phyloP scores from a whole-genome alignment of 441 rosid genomes.

The Euphorbia schlechtendalii region DNA sequence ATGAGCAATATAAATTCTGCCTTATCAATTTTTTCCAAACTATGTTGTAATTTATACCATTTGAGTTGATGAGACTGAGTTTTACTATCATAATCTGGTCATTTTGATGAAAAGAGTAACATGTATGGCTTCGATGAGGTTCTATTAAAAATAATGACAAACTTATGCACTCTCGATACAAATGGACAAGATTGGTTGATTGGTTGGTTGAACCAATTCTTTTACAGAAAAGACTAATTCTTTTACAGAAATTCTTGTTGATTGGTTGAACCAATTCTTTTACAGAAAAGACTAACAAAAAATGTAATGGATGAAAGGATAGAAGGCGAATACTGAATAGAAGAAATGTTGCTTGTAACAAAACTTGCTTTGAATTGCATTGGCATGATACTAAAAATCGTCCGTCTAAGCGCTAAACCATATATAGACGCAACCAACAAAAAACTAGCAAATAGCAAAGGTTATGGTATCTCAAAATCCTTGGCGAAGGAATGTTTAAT shows the following conservation, averaged over 20 bases:
- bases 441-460: too few relatives aligned
- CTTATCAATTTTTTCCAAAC: too few relatives aligned
- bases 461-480: too few relatives aligned
- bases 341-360: conserved; percentile 48
- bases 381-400: conserved; percentile 53
- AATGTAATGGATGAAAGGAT: conserved; percentile 50
- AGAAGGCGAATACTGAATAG: conserved; percentile 58
- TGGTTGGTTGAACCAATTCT: too few relatives aligned
- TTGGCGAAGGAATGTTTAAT: too few relatives aligned
- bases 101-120: too few relatives aligned
- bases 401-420: conserved; percentile 55
- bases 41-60: too few relatives aligned
- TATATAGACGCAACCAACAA: background rate
- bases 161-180: conserved; percentile 51
- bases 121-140: conserved; percentile 85
- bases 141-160: conserved; percentile 65
- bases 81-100: too few relatives aligned
- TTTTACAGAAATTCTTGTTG: conserved; percentile 55
- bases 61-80: too few relatives aligned
- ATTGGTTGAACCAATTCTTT: conserved; percentile 65
- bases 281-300: conserved; percentile 45
- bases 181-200: conserved; percentile 44
- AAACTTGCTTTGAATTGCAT: conserved; percentile 59
- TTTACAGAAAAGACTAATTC: too few relatives aligned
- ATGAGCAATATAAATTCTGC: too few relatives aligned